Percentiles rank a stretch among this genome's conserved stretches.
phyloP scores from a whole-genome alignment of 345 rosid genomes.

The Eucalyptus cloeziana region DNA sequence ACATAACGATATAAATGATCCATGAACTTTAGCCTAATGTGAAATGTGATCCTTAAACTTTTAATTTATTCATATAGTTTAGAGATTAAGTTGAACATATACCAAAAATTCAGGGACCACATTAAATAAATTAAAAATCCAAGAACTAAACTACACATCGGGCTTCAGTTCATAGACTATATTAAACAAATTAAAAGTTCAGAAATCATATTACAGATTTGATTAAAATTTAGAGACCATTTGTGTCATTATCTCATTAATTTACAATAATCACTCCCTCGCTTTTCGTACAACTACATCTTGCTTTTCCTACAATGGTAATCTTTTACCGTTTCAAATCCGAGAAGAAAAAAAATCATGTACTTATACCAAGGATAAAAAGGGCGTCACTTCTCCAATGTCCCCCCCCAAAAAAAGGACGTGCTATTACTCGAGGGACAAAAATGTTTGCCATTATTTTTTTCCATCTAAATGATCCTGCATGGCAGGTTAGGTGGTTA shows the following conservation, averaged over 20 bases:
- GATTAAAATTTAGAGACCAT: too few relatives aligned
- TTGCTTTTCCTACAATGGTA: neutral
- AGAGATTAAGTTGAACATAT: too few relatives aligned
- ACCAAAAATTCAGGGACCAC: accelerated
- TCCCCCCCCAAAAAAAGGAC: neutral
- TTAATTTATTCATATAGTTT: too few relatives aligned
- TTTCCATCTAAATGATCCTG: neutral
- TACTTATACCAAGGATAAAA: neutral
- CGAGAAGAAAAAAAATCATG: too few relatives aligned
- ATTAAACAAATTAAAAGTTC: too few relatives aligned
- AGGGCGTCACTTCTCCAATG: neutral
- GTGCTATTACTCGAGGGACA: neutral
- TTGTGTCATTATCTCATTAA: too few relatives aligned
- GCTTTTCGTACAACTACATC: neutral
- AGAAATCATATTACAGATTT: too few relatives aligned
- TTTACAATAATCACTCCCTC: neutral
- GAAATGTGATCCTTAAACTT: too few relatives aligned
- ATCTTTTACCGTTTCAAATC: neutral
- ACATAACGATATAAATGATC: accelerated
- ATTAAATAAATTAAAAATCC: too few relatives aligned
- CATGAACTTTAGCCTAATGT: too few relatives aligned
- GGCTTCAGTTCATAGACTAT: accelerated
- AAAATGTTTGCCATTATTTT: neutral
- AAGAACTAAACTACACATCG: too few relatives aligned
- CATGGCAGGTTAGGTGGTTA: neutral